phyloP scores from a whole-genome alignment of 306 rosid genomes.

The Malus domestica region DNA sequence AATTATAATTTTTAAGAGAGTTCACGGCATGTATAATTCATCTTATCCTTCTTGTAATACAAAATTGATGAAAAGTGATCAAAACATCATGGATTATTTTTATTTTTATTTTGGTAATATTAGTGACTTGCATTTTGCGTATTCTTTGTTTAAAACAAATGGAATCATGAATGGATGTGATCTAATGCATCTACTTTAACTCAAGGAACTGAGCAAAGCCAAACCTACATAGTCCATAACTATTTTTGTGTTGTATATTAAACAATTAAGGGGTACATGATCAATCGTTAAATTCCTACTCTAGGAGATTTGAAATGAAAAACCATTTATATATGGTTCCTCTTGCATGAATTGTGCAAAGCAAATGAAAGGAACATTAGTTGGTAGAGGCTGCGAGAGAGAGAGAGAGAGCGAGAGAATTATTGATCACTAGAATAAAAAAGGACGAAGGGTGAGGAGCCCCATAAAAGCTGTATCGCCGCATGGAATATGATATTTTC shows the following conservation, averaged over 20 bases:
- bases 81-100: neutral
- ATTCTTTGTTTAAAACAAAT: too few relatives aligned
- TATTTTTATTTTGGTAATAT: too few relatives aligned
- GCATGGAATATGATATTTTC: neutral
- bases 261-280: neutral
- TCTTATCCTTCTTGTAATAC: neutral
- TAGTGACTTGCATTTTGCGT: neutral
- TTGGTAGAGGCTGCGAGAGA: neutral
- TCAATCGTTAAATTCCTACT: neutral
- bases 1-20: too few relatives aligned
- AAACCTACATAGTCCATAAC: neutral
- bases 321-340: neutral
- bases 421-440: slow-evolving; percentile 18
- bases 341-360: neutral
- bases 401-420: slow-evolving; percentile 5
- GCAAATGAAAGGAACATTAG: neutral
- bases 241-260: neutral
- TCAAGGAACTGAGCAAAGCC: neutral
- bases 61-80: neutral
- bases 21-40: too few relatives aligned
- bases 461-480: slow-evolving; percentile 33
- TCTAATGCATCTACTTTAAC: neutral
- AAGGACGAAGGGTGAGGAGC: slow-evolving; percentile 9
- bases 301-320: neutral
- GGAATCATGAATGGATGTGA: neutral